phyloP scores from a whole-genome alignment of 2,329 filamentous ascomycete species.

The Pseudocercospora fijiensis region DNA sequence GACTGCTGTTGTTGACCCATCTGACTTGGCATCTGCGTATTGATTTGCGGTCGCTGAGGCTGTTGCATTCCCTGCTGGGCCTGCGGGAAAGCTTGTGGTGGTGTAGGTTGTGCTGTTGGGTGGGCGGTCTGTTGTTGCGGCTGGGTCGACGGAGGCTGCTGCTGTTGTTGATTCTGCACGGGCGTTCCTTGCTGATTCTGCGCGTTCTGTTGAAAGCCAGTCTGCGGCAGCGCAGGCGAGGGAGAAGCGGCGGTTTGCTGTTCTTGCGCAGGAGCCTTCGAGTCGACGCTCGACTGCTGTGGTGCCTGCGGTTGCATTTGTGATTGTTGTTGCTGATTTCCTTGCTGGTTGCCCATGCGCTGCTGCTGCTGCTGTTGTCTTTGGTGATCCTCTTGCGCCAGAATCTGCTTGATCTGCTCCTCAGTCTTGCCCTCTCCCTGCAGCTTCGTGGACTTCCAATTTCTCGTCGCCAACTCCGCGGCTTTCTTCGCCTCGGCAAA shows the following conservation, averaged over 20 bases:
- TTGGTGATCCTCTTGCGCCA: slow-evolving; percentile 16
- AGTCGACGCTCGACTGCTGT: slow-evolving; percentile 22
- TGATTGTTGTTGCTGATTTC: slow-evolving; percentile 23
- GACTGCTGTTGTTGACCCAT: slow-evolving; percentile 24
- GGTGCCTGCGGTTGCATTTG: slow-evolving; percentile 21
- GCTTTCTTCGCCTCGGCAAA: slow-evolving; percentile 21
- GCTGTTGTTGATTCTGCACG: slow-evolving; percentile 30
- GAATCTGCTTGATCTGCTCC: slow-evolving; percentile 17
- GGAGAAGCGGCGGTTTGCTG: slow-evolving; percentile 17
- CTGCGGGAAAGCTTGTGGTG: slow-evolving; percentile 23
- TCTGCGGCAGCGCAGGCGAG: slow-evolving; percentile 25
- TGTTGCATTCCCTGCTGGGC: slow-evolving; percentile 24
- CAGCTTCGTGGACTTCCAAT: slow-evolving; percentile 23
- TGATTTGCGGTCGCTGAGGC: slow-evolving; percentile 26
- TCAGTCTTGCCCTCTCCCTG: slow-evolving; percentile 18
- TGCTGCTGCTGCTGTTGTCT: slow-evolving; percentile 22
- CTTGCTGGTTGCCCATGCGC: slow-evolving; percentile 24
- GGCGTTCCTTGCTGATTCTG: slow-evolving; percentile 26
- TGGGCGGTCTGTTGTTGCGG: slow-evolving; percentile 38
- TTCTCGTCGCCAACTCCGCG: slow-evolving; percentile 15
- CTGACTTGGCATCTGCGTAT: slow-evolving; percentile 27
- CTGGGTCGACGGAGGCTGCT: slow-evolving; percentile 27
- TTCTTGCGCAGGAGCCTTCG: slow-evolving; percentile 21
- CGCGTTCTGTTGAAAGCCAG: slow-evolving; percentile 19
- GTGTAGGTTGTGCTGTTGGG: slow-evolving; percentile 23